These are phyloP conservation scores for Wickerhamiella kurtzmanii DNA, from an alignment of 805 yeast species.

Conservation along the genomic window DNA sequence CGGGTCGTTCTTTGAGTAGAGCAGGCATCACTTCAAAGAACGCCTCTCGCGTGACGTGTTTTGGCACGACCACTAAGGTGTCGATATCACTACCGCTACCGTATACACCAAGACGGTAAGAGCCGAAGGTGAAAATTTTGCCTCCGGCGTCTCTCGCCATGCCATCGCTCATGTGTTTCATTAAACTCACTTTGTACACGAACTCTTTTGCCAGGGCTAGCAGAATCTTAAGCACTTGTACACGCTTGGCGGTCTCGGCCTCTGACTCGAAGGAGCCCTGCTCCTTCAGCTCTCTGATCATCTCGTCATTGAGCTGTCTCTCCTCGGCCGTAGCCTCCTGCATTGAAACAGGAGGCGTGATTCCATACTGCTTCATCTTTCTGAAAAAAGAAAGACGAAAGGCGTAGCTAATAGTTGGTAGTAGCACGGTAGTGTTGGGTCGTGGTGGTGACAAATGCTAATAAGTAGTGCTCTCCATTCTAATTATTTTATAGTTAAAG, in stretches of 20 bases:
- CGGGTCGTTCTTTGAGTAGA: constrained; percentile 57
- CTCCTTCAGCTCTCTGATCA: constrained; percentile 64
- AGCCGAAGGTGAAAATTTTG: constrained; percentile 90
- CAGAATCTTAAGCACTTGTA: constrained; percentile 52
- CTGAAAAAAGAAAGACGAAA: too few species aligned
- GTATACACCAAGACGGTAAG: constrained; percentile 87
- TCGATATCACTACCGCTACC: constrained; percentile 99
- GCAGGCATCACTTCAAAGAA: constrained; percentile 72
- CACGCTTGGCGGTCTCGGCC: constrained; percentile 65
- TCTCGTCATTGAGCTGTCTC: constrained; percentile 53
- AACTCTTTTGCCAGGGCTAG: constrained; percentile 69
- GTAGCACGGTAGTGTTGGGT: too few species aligned
- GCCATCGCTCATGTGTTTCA: constrained; percentile 88
- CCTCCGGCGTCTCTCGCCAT: constrained; percentile 98
- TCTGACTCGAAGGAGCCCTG: constrained; percentile 87
- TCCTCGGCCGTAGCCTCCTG: constrained; percentile 78
- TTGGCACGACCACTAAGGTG: constrained; percentile 91
- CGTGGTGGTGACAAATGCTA: neutral
- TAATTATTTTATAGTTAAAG: neutral
- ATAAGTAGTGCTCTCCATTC: neutral
- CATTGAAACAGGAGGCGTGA: constrained; percentile 73
- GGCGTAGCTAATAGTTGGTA: too few species aligned
- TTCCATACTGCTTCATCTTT: constrained; percentile 40
- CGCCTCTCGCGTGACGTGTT: constrained; percentile 82
- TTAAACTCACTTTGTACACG: constrained; percentile 66